These are phyloP conservation scores for Penicillium sp. DNA, from an alignment of 2,329 filamentous ascomycete genomes.

Conservation along the genomic window DNA sequence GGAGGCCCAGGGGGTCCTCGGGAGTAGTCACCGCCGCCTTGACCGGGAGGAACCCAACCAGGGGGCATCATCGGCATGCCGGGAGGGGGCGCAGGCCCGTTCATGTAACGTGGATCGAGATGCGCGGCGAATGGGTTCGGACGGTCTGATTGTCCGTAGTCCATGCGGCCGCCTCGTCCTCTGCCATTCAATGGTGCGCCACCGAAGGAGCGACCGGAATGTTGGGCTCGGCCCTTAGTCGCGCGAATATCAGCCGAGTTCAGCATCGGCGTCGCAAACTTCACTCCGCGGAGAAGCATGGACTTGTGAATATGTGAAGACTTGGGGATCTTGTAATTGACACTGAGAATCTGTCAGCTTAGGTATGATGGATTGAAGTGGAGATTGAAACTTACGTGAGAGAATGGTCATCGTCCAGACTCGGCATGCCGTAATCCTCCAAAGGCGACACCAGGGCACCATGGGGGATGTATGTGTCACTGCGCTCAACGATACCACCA, in stretches of 20 bases:
- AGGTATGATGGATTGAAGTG: conserved; percentile 4
- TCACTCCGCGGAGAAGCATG: conserved; percentile 83
- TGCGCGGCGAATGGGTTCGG: conserved; percentile 50
- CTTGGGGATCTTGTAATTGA: conserved; percentile 79
- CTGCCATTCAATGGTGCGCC: conserved; percentile 61
- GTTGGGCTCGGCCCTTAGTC: conserved; percentile 64
- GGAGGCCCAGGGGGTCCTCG: conserved; percentile 42
- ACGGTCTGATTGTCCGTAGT: conserved; percentile 47
- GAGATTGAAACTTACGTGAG: conserved; percentile 63
- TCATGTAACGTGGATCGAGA: conserved; percentile 43
- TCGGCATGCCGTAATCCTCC: conserved; percentile 67
- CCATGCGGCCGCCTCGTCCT: conserved; percentile 52
- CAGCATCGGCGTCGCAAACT: conserved; percentile 68
- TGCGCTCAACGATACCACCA: conserved; percentile 76
- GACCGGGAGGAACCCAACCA: conserved; percentile 35
- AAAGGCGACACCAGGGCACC: conserved; percentile 77
- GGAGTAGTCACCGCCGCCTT: conserved; percentile 32
- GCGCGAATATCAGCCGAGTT: conserved; percentile 73
- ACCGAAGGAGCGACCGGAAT: conserved; percentile 67
- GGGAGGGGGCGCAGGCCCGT: conserved; percentile 27
- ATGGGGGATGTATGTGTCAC: conserved; percentile 80
- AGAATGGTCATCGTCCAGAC: conserved; percentile 80
- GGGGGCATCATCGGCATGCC: conserved; percentile 34
- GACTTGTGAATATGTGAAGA: conserved; percentile 79
- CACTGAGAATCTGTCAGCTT: conserved; percentile 53